Evolutionary conservation across 2,329 filamentous ascomycete species (phyloP).

Genomic region (Fusarium globosum): DNA sequence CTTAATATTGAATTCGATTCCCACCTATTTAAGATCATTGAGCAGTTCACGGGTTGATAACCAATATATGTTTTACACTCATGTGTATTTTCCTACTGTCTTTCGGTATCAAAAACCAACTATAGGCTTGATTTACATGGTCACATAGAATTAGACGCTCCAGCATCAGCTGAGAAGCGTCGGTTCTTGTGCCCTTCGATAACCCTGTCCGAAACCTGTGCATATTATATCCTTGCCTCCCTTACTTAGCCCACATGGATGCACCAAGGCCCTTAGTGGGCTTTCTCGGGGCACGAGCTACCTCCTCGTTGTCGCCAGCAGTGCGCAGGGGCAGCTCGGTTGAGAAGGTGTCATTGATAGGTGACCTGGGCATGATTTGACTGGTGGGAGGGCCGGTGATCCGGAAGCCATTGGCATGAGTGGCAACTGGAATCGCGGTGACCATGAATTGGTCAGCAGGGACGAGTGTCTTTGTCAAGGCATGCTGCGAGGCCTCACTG

Average conservation of each 20-base stretch:
- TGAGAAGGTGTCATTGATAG: neutral
- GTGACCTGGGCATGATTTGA: conserved; percentile 22
- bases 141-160: conserved; percentile 1
- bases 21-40: neutral
- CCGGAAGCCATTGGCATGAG: neutral
- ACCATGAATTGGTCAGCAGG: neutral
- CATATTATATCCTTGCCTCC: neutral
- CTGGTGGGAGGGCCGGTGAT: conserved; percentile 29
- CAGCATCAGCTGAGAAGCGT: neutral
- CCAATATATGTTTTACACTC: neutral
- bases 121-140: conserved; percentile 1
- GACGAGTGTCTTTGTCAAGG: neutral
- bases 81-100: neutral
- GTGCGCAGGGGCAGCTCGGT: neutral
- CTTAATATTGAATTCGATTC: neutral
- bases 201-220: neutral
- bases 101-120: neutral
- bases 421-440: neutral
- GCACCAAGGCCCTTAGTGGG: conserved; percentile 28
- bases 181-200: neutral
- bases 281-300: conserved; percentile 7
- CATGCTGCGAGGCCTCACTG: neutral
- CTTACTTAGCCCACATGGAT: conserved; percentile 39
- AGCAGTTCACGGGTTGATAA: neutral
- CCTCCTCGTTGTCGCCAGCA: neutral